Evolutionary conservation across 2,329 filamentous ascomycete species (phyloP), one percentile per base, ranked within the genome.

Genomic region (Alternaria metachromatica): DNA sequence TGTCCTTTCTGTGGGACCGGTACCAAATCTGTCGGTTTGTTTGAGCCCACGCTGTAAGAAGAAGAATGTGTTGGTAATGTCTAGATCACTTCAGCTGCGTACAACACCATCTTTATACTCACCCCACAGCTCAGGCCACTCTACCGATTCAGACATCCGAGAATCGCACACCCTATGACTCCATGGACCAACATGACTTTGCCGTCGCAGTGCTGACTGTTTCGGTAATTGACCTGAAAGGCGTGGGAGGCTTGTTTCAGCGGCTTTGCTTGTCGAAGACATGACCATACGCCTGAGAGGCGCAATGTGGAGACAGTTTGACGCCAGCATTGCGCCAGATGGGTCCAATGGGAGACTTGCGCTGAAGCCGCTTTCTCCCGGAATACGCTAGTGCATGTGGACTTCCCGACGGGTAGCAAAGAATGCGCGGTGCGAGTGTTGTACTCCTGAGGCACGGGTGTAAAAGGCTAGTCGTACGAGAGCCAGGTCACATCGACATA

Each of bases 41-140:
- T 23, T 41, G 49, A 41, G 37, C 37, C 23, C 30, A 33, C 37
- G 21, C 18, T 53, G 49, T 53, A 7, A 26, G 5, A 49, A 49
- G 15, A 28, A 49, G n/a, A 18, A 26, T 28, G 23, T 41, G 18
- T 6, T 25, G 9, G 28, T 41, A 25, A 23, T 37, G 49, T 41
- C 18, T 41, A 15, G 13, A 37, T 41, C 13, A 9, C 20, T 37
- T 3, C 30, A 53, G 41, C 48, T 8, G 11, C 23, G 30, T 4
- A 44, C 49, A 33, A 25, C 9, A 25, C 15, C 41, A 43, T 6
- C 28, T 65, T 62, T 63, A 59, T 63, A 63, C 50, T 26, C 12
- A 4, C 12, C 13, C 12, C 15, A 30, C 51, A 37, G 9, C 50
- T 30, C 13, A 53, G 25, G 20, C 23, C 33, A 61, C 46, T 12